These are phyloP conservation scores for Davidsoniella neocaledoniae DNA, from an alignment of 2,329 filamentous ascomycete species.

Conservation along the genomic window DNA sequence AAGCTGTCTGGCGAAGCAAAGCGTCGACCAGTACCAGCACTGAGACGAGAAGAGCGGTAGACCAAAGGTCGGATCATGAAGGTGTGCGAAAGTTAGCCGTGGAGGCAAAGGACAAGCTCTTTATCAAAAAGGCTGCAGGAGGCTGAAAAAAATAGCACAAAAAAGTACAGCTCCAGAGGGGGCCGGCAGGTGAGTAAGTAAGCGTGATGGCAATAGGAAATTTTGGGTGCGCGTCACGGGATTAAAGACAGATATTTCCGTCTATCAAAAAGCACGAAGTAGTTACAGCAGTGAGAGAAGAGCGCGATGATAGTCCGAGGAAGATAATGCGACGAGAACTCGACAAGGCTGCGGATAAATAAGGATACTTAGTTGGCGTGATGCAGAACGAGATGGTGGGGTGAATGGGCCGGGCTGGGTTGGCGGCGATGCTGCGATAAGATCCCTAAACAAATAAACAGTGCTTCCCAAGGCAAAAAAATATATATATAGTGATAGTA, in stretches of 20 bases:
- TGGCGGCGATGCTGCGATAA: too few relatives aligned
- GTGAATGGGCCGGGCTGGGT: too few relatives aligned
- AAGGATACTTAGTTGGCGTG: too few relatives aligned
- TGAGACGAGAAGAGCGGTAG: neutral
- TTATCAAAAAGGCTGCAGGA: neutral
- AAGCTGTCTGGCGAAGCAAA: conserved; percentile 4
- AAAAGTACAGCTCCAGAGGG: neutral
- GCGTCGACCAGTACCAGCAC: conserved; percentile 9
- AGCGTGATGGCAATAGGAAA: neutral
- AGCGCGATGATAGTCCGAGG: neutral
- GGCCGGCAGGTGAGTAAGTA: neutral
- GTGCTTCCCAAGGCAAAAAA: too few relatives aligned
- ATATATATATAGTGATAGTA: too few relatives aligned
- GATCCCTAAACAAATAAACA: too few relatives aligned
- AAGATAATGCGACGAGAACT: too few relatives aligned
- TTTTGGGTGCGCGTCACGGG: neutral
- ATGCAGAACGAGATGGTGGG: too few relatives aligned
- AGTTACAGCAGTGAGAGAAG: neutral
- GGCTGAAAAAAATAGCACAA: neutral
- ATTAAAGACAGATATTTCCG: neutral
- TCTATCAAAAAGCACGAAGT: too few relatives aligned
- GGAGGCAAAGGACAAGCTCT: neutral
- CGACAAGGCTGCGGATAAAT: too few relatives aligned
- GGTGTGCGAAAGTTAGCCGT: neutral
- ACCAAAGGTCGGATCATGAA: conserved; percentile 7